phyloP scores from a whole-genome alignment of 2,329 filamentous ascomycete species.

The Chalara sp. region DNA sequence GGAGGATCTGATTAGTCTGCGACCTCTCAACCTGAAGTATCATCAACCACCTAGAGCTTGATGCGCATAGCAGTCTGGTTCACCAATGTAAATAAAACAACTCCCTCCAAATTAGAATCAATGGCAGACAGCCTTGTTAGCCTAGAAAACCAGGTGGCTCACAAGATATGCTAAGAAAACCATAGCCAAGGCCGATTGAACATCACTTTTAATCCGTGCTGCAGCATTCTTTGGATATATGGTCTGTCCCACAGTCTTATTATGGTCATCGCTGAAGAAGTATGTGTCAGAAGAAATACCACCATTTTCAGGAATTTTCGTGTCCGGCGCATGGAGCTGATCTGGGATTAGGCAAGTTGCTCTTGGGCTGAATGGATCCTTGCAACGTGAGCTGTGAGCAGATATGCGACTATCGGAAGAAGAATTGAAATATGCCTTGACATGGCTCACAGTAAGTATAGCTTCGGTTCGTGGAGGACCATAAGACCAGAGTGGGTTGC shows the following conservation, averaged over 20 bases:
- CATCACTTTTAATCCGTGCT: too few relatives aligned
- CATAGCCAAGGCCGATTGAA: too few relatives aligned
- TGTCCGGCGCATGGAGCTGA: conserved; percentile 29
- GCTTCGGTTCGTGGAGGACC: conserved; percentile 62
- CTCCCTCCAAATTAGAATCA: too few relatives aligned
- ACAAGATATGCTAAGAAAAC: too few relatives aligned
- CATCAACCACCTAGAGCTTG: too few relatives aligned
- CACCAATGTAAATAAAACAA: too few relatives aligned
- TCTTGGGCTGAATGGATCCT: conserved; percentile 27
- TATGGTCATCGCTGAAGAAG: conserved; percentile 43
- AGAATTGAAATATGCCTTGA: conserved; percentile 77
- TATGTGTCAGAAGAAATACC: conserved; percentile 28
- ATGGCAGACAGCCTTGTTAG: too few relatives aligned
- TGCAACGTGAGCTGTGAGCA: conserved; percentile 37
- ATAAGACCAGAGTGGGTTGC: conserved; percentile 62
- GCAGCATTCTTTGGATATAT: conserved; percentile 24
- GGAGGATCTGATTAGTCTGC: too few relatives aligned
- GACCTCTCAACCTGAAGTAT: too few relatives aligned
- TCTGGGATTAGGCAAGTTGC: conserved; percentile 47
- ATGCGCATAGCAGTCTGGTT: too few relatives aligned
- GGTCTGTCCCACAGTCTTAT: conserved; percentile 43
- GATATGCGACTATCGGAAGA: conserved; percentile 34
- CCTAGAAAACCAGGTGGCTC: too few relatives aligned
- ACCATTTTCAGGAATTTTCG: conserved; percentile 9
- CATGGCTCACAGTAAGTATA: conserved; percentile 56